These are phyloP conservation scores for Wallacemonas collosoma DNA, from an alignment of 208 protist species.

Conservation along the genomic window DNA sequence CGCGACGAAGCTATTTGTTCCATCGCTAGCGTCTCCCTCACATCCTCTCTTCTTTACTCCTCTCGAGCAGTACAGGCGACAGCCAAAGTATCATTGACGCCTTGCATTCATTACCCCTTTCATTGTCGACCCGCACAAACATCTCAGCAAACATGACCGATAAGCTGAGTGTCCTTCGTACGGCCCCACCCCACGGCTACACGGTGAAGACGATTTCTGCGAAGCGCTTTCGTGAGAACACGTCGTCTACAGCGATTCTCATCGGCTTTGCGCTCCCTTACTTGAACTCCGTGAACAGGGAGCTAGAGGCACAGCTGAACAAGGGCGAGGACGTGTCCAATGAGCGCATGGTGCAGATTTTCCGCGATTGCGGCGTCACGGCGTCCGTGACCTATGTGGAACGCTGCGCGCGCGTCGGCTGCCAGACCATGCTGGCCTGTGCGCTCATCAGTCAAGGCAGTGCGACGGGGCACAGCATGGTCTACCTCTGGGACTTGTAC, in stretches of 20 bases:
- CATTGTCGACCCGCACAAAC: background rate
- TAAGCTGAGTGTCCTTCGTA: conserved; percentile 5
- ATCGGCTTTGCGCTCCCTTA: conserved; percentile 62
- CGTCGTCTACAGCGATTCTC: conserved; percentile 47
- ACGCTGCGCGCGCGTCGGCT: conserved; percentile 51
- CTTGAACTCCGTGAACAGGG: conserved; percentile 48
- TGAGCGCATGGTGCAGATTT: conserved; percentile 58
- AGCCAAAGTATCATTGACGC: no score
- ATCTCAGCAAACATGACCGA: conserved; percentile 7
- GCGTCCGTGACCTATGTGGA: conserved; percentile 50
- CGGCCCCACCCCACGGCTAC: conserved; percentile 49
- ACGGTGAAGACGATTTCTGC: conserved; percentile 40
- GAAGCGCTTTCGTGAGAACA: conserved; percentile 72
- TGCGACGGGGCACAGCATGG: conserved; percentile 43
- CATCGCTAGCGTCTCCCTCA: no score
- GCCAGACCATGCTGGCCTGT: conserved; percentile 56
- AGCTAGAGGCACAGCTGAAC: conserved; percentile 61
- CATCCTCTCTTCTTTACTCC: no score
- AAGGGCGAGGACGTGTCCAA: conserved; percentile 56
- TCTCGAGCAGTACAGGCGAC: no score
- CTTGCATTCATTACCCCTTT: background rate
- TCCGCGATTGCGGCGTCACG: conserved; percentile 25
- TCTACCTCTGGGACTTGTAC: conserved; percentile 83
- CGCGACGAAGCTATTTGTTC: no score
- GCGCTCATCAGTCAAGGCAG: conserved; percentile 42